Evolutionary conservation across 2,329 filamentous ascomycete genomes (phyloP).

Genomic region (Penicillium sp.): DNA sequence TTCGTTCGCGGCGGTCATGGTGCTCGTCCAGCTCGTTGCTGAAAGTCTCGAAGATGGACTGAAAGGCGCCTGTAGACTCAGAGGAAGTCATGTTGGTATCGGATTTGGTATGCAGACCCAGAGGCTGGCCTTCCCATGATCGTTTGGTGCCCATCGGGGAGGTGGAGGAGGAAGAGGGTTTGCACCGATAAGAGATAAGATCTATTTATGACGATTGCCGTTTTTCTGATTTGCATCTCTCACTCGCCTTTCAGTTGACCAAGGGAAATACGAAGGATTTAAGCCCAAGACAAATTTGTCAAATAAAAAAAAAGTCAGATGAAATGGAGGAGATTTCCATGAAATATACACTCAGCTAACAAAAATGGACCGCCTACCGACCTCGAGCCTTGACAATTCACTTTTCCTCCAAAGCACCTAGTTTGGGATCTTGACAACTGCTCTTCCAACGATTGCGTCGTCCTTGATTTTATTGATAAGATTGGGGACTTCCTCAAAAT

Average conservation of each 20-base stretch:
- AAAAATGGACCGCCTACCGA: neutral
- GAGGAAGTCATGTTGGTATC: slow-evolving; percentile 12
- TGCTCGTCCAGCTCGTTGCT: slow-evolving; percentile 88
- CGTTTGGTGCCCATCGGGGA: slow-evolving; percentile 37
- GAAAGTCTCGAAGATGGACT: slow-evolving; percentile 79
- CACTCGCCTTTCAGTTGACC: neutral
- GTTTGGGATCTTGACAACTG: slow-evolving; percentile 19
- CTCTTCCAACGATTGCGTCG: slow-evolving; percentile 20
- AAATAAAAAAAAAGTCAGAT: neutral
- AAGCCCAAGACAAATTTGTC: neutral
- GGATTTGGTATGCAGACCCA: slow-evolving; percentile 7
- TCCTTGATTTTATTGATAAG: slow-evolving; percentile 15
- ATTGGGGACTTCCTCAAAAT: slow-evolving; percentile 14
- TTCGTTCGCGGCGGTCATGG: slow-evolving; percentile 84
- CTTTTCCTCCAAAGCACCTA: neutral
- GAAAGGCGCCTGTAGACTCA: slow-evolving; percentile 43
- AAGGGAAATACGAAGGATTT: neutral
- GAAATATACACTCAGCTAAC: neutral
- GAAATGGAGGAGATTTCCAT: neutral
- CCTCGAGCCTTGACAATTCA: neutral
- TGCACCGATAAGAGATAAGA: slow-evolving; percentile 4
- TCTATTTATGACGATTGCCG: neutral
- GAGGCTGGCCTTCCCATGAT: slow-evolving; percentile 38
- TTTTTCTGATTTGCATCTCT: neutral
- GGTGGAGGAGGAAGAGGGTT: slow-evolving; percentile 10